These are phyloP conservation scores for Trichoderma pleuroti DNA, from an alignment of 2,329 filamentous ascomycete genomes.

Conservation along the genomic window DNA sequence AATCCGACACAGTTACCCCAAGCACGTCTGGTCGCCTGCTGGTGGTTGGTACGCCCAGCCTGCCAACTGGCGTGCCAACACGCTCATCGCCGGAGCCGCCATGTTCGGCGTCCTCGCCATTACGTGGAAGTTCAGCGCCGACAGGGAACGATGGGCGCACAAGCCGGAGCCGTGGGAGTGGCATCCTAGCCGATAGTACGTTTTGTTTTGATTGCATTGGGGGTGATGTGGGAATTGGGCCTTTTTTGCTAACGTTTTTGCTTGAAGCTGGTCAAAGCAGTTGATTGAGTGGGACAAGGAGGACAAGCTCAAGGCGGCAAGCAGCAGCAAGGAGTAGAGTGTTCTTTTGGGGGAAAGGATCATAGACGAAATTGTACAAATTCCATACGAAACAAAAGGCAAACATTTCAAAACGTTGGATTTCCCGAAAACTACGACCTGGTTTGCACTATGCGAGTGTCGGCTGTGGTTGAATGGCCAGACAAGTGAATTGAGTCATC, in stretches of 20 bases:
- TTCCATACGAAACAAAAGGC: constrained; percentile 13
- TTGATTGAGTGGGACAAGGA: constrained; percentile 45
- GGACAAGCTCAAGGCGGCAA: constrained; percentile 35
- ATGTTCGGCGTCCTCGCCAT: constrained; percentile 65
- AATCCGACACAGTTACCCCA: constrained; percentile 68
- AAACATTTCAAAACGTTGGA: neutral
- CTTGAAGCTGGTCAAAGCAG: constrained; percentile 44
- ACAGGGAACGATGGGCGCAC: constrained; percentile 67
- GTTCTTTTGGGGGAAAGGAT: neutral
- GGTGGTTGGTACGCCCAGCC: constrained; percentile 98
- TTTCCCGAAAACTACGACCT: neutral
- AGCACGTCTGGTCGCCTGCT: constrained; percentile 98
- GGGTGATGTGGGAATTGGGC: neutral
- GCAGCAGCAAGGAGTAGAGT: constrained; percentile 29
- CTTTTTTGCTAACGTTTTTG: neutral
- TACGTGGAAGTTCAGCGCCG: constrained; percentile 69
- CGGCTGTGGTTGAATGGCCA: neutral
- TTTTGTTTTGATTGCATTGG: constrained; percentile 23
- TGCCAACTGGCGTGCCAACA: constrained; percentile 92
- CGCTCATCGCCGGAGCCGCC: constrained; percentile 66
- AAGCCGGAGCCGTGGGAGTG: constrained; percentile 76
- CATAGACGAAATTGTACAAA: constrained; percentile 21
- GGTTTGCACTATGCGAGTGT: neutral
- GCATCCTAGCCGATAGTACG: constrained; percentile 81
- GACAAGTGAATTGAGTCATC: neutral